These are phyloP conservation scores for Paraurostyla sp. DNA, from an alignment of 73 alveolate genomes.

Conservation along the genomic window DNA sequence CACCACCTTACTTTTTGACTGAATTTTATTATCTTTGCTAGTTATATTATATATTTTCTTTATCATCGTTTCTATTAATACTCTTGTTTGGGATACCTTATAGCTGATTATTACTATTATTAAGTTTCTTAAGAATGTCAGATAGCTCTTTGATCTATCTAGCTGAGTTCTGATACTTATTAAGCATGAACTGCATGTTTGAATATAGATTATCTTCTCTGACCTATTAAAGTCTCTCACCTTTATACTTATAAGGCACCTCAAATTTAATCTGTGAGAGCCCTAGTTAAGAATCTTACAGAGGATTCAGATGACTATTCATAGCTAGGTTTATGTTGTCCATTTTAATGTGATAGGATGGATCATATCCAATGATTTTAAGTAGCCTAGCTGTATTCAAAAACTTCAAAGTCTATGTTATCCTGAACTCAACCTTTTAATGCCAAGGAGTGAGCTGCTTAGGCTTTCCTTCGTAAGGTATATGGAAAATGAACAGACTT, in stretches of 20 bases:
- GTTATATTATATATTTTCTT: background rate
- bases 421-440: slow-evolving; percentile 51
- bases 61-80: background rate
- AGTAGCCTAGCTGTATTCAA: slow-evolving; percentile 50
- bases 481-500: slow-evolving; percentile 62
- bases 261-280: slow-evolving; percentile 5
- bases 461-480: slow-evolving; percentile 60
- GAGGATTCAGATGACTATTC: background rate
- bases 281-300: background rate
- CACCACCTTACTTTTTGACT: background rate
- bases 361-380: slow-evolving; percentile 63
- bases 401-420: slow-evolving; percentile 56
- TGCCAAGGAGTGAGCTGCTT: slow-evolving; percentile 42
- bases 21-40: background rate
- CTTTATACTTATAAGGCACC: background rate
- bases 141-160: slow-evolving; percentile 40
- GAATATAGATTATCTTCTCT: background rate
- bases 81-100: background rate
- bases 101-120: background rate
- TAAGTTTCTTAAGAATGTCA: slow-evolving; percentile 20
- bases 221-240: background rate
- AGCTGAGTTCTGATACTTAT: slow-evolving; percentile 8
- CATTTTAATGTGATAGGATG: slow-evolving; percentile 48
- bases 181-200: slow-evolving; percentile 21
- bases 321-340: slow-evolving; percentile 13